phyloP scores from a whole-genome alignment of 768 basidiomycete genomes.

The Mycena haematopus region DNA sequence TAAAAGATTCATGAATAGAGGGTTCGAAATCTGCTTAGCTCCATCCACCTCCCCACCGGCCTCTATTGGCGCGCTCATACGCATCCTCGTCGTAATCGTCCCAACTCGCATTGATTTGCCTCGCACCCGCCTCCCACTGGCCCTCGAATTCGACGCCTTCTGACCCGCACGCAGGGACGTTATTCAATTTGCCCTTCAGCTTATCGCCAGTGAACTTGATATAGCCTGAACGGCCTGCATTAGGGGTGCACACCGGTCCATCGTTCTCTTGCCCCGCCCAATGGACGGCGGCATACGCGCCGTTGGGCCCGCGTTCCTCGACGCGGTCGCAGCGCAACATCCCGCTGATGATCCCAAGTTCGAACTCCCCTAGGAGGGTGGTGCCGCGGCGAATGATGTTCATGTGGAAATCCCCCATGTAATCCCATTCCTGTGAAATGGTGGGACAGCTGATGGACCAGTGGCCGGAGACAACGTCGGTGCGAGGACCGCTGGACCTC shows the following conservation, averaged over 20 bases:
- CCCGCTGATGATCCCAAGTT: slow-evolving; percentile 21
- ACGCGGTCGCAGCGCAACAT: slow-evolving; percentile 21
- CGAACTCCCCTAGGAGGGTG: slow-evolving; percentile 26
- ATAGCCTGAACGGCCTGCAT: slow-evolving; percentile 14
- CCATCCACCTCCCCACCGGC: slow-evolving; percentile 15
- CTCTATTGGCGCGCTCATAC: slow-evolving; percentile 27
- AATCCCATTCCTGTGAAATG: slow-evolving; percentile 22
- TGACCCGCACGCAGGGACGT: slow-evolving; percentile 17
- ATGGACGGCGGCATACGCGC: slow-evolving; percentile 21
- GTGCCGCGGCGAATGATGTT: slow-evolving; percentile 23
- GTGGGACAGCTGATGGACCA: slow-evolving; percentile 23
- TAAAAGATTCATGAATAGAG: neutral
- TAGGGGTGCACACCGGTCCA: slow-evolving; percentile 19
- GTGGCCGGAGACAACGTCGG: slow-evolving; percentile 17
- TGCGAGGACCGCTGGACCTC: slow-evolving; percentile 9
- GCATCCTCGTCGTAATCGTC: slow-evolving; percentile 27
- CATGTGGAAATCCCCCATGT: slow-evolving; percentile 4
- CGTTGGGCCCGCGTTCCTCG: slow-evolving; percentile 21
- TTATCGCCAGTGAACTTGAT: slow-evolving; percentile 26
- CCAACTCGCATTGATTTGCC: slow-evolving; percentile 14
- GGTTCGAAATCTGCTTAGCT: neutral
- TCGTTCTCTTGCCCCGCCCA: slow-evolving; percentile 27
- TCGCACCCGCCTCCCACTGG: slow-evolving; percentile 18
- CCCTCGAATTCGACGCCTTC: slow-evolving; percentile 26
- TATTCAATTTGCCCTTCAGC: slow-evolving; percentile 24